Evolutionary conservation across 352 stramenopile genomes (phyloP).

Genomic region (Phytophthora fragariae): DNA sequence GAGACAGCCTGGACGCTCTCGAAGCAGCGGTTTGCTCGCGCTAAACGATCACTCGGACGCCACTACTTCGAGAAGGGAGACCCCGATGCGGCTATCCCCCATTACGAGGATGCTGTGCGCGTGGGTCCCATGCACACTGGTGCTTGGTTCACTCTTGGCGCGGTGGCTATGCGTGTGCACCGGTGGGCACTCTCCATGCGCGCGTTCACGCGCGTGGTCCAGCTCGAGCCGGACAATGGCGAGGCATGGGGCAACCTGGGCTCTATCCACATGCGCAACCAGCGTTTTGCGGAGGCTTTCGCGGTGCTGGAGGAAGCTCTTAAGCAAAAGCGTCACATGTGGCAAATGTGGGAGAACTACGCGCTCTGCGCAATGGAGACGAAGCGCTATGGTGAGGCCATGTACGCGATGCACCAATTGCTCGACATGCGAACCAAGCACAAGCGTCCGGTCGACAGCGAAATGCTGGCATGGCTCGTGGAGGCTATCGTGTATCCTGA

Average conservation of each 20-base stretch:
- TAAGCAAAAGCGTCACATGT: slow-evolving; percentile 93
- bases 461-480: slow-evolving; percentile 85
- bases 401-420: slow-evolving; percentile 87
- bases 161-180: slow-evolving; percentile 91
- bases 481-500: slow-evolving; percentile 79
- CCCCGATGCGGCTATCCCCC: slow-evolving; percentile 68
- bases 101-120: slow-evolving; percentile 87
- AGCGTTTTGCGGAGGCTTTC: slow-evolving; percentile 81
- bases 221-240: slow-evolving; percentile 94
- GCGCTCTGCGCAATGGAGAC: slow-evolving; percentile 82
- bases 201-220: slow-evolving; percentile 93
- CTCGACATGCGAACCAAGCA: slow-evolving; percentile 85
- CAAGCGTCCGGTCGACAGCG: slow-evolving; percentile 76
- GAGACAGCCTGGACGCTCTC: slow-evolving; percentile 93
- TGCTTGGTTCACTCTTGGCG: slow-evolving; percentile 95
- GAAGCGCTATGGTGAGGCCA: slow-evolving; percentile 75
- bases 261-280: slow-evolving; percentile 91
- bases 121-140: slow-evolving; percentile 92
- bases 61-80: slow-evolving; percentile 92
- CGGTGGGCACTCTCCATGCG: slow-evolving; percentile 87
- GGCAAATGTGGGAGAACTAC: slow-evolving; percentile 95
- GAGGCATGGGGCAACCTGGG: slow-evolving; percentile 97
- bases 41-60: slow-evolving; percentile 92
- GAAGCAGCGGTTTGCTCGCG: slow-evolving; percentile 90
- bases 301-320: slow-evolving; percentile 86